A percentile compares a stretch with the other conserved stretches of the same genome.
Conservation (phyloP, 1,284 basidiomycete species). For the Neotropicomus parvogracilis region DNA sequence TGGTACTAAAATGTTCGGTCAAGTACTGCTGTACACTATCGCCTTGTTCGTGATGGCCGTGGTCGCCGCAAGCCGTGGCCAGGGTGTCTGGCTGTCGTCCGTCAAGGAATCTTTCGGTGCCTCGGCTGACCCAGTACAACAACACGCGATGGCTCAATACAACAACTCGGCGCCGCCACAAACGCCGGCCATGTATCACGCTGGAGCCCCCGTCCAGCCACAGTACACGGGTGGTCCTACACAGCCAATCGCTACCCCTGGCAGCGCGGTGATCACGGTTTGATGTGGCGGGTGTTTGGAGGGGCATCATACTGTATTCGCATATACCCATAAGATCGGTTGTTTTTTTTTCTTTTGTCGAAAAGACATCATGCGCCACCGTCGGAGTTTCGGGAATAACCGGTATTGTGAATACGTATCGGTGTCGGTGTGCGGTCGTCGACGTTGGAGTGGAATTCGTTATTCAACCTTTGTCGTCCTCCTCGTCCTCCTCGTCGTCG, state of each 20-base stretch:
- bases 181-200: not conserved
- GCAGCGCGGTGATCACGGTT: not conserved
- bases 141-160: constrained; percentile 25
- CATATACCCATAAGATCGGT: too few relatives aligned
- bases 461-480: constrained; percentile 5
- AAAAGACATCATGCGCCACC: constrained; percentile 18
- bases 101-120: constrained; percentile 40
- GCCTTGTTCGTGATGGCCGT: constrained; percentile 37
- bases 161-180: constrained; percentile 3
- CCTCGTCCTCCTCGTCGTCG: constrained; percentile 6
- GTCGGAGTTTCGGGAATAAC: constrained; percentile 33
- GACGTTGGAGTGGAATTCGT: constrained; percentile 18
- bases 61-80: constrained; percentile 38
- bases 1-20: constrained; percentile 1
- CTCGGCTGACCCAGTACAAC: constrained; percentile 3
- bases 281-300: constrained; percentile 1
- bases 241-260: not conserved
- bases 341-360: too few relatives aligned
- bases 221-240: not conserved
- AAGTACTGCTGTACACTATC: constrained; percentile 43
- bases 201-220: not conserved
- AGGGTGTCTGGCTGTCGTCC: constrained; percentile 41
- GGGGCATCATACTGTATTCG: too few relatives aligned
- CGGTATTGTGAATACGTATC: constrained; percentile 16
- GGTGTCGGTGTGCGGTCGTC: constrained; percentile 5